Percentiles rank a stretch among this genome's conserved stretches.
Conservation (phyloP, 2,329 filamentous ascomycete genomes). For the Chaetomiaceae sp. region DNA sequence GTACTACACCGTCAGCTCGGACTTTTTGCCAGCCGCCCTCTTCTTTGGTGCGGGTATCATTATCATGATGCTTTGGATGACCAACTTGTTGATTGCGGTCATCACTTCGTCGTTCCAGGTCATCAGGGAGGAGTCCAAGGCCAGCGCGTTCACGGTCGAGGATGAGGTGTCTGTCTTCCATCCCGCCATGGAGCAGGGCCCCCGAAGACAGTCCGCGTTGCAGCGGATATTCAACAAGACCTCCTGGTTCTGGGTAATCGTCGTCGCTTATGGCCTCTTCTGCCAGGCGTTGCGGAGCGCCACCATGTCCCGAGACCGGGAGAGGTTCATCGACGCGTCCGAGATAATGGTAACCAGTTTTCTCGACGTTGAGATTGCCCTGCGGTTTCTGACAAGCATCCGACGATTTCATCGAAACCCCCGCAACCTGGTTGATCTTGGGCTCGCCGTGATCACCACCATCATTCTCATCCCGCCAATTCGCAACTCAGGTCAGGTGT, state of each 20-base stretch:
- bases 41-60: slow-evolving; percentile 73
- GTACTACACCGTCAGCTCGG: slow-evolving; percentile 87
- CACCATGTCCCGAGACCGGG: slow-evolving; percentile 60
- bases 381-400: slow-evolving; percentile 77
- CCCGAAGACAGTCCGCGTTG: slow-evolving; percentile 43
- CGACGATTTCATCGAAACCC: slow-evolving; percentile 69
- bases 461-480: slow-evolving; percentile 84
- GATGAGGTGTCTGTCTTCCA: slow-evolving; percentile 41
- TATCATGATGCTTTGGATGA: slow-evolving; percentile 93
- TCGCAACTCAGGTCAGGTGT: slow-evolving; percentile 62
- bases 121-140: slow-evolving; percentile 91
- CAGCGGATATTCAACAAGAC: slow-evolving; percentile 73
- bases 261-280: slow-evolving; percentile 78
- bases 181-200: slow-evolving; percentile 37
- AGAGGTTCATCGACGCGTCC: slow-evolving; percentile 61
- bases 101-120: slow-evolving; percentile 98
- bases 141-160: slow-evolving; percentile 83
- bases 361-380: slow-evolving; percentile 73
- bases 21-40: slow-evolving; percentile 80
- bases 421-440: slow-evolving; percentile 75
- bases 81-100: slow-evolving; percentile 90
- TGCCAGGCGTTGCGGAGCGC: slow-evolving; percentile 74
- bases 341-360: slow-evolving; percentile 74
- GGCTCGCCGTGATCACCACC: slow-evolving; percentile 73
- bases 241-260: slow-evolving; percentile 67